Percentiles rank a stretch among this genome's conserved stretches.
Evolutionary conservation across 129 eudicot genomes (phyloP).

Genomic region (Erigeron canadensis): DNA sequence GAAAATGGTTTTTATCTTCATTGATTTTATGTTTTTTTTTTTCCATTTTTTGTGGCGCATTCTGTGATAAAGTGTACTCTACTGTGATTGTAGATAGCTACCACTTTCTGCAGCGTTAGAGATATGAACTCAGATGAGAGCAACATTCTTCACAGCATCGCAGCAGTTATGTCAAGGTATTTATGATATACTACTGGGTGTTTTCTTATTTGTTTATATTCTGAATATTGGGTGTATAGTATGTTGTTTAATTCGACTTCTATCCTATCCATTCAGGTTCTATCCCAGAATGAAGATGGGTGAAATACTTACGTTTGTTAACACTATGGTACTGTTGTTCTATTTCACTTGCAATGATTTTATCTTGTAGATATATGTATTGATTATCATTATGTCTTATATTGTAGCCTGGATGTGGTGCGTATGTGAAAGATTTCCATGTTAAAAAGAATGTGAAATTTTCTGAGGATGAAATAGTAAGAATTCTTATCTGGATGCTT

Average conservation of each 20-base stretch:
- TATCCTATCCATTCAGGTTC: constrained; percentile 50
- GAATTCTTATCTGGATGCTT: constrained; percentile 15
- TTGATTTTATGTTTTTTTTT: neutral
- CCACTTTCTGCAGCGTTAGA: constrained; percentile 44
- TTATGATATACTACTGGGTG: neutral
- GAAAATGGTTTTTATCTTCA: constrained; percentile 22
- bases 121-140: constrained; percentile 47
- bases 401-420: constrained; percentile 72
- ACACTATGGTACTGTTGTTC: constrained; percentile 45
- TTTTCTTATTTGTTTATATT: neutral
- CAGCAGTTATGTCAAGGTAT: constrained; percentile 69
- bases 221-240: neutral
- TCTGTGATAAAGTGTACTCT: constrained; percentile 4
- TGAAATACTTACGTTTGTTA: constrained; percentile 52
- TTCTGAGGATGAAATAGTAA: constrained; percentile 65
- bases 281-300: constrained; percentile 78
- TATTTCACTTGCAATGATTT: constrained; percentile 2
- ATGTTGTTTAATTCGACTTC: neutral
- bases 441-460: constrained; percentile 39
- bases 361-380: constrained; percentile 5
- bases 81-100: constrained; percentile 39
- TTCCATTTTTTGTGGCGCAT: neutral
- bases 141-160: constrained; percentile 35
- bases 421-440: constrained; percentile 64
- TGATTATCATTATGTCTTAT: constrained; percentile 19